Evolutionary conservation across 2,329 filamentous ascomycete species (phyloP).

Genomic region (Metarhizium sp.): DNA sequence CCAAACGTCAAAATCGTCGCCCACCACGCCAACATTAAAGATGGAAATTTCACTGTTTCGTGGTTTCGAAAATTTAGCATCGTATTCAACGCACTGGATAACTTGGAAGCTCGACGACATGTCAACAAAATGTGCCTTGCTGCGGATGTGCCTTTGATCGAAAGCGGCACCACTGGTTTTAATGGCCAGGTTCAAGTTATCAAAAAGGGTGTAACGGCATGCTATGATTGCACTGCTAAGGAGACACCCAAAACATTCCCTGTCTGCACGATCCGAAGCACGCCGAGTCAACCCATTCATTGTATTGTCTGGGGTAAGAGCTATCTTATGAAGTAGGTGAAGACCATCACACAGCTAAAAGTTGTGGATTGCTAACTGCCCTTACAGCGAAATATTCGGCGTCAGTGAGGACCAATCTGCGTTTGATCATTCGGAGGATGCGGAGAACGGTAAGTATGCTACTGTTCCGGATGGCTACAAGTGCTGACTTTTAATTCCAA

Average conservation of each 20-base stretch:
- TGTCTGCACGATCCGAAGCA: slow-evolving; percentile 94
- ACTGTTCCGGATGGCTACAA: background rate
- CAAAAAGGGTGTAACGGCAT: slow-evolving; percentile 82
- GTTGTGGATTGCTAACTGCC: background rate
- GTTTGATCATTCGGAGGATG: slow-evolving; percentile 70
- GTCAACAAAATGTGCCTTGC: slow-evolving; percentile 97
- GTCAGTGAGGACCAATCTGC: slow-evolving; percentile 77
- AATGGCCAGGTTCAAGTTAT: slow-evolving; percentile 97
- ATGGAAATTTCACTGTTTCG: slow-evolving; percentile 70
- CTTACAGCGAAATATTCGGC: slow-evolving; percentile 67
- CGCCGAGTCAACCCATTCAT: slow-evolving; percentile 91
- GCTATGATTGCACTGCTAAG: slow-evolving; percentile 91
- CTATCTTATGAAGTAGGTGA: slow-evolving; percentile 66
- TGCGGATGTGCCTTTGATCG: slow-evolving; percentile 80
- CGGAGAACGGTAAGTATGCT: slow-evolving; percentile 57
- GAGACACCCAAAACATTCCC: slow-evolving; percentile 87
- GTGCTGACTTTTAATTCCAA: background rate
- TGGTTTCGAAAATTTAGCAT: slow-evolving; percentile 81
- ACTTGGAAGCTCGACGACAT: slow-evolving; percentile 84
- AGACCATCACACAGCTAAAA: background rate
- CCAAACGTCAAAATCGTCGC: slow-evolving; percentile 78
- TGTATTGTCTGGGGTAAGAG: slow-evolving; percentile 99
- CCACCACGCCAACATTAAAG: slow-evolving; percentile 93
- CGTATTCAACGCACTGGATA: slow-evolving; percentile 96
- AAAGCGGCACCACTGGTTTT: slow-evolving; percentile 96